Conservation (phyloP, 176 grass and related monocot species). For the Eremochloa ophiuroides region DNA sequence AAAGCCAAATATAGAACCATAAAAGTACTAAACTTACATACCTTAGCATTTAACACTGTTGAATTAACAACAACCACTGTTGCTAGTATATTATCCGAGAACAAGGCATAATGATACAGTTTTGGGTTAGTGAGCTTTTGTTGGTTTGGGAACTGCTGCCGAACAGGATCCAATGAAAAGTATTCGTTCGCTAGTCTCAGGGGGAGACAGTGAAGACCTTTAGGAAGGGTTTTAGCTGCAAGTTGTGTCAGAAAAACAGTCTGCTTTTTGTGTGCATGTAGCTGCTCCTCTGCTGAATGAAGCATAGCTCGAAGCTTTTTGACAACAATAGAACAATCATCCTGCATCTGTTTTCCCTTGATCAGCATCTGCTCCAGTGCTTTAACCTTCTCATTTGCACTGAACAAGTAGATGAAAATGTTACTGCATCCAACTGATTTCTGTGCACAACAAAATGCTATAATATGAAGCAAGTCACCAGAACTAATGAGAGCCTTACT, state of each 20-base stretch:
- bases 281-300: conserved; percentile 77
- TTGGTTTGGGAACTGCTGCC: conserved; percentile 45
- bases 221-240: conserved; percentile 86
- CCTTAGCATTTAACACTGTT: conserved; percentile 84
- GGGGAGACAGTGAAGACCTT: conserved; percentile 88
- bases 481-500: conserved; percentile 36
- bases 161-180: conserved; percentile 42
- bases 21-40: conserved; percentile 30
- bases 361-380: conserved; percentile 67
- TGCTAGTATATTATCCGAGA: conserved; percentile 87
- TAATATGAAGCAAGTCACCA: conserved; percentile 7
- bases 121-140: conserved; percentile 63
- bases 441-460: neutral
- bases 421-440: neutral
- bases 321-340: conserved; percentile 56
- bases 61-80: conserved; percentile 85
- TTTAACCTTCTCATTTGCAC: conserved; percentile 74
- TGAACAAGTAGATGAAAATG: conserved; percentile 43
- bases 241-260: conserved; percentile 83
- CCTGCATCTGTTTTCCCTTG: conserved; percentile 65
- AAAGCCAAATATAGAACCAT: neutral
- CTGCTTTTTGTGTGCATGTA: conserved; percentile 71
- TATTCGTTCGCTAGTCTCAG: conserved; percentile 65
- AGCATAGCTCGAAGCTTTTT: conserved; percentile 87
- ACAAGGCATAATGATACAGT: conserved; percentile 81